Conservation (phyloP, 495 filamentous ascomycete species). For the Penicillium samsonianum region DNA sequence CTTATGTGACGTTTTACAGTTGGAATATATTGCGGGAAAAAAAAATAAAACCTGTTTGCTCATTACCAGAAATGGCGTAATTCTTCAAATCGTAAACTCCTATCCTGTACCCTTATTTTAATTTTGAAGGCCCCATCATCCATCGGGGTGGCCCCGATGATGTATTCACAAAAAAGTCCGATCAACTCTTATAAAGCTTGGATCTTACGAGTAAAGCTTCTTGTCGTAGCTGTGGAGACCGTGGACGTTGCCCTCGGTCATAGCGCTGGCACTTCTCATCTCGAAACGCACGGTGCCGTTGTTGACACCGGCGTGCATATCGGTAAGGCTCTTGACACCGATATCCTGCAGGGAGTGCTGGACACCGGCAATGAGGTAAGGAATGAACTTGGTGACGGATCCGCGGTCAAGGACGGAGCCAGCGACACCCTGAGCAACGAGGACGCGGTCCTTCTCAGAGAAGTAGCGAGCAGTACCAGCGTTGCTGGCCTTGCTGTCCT, state of each 20-base stretch:
- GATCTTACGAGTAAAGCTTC: constrained; percentile 87
- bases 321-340: constrained; percentile 73
- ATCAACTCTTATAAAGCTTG: constrained; percentile 15
- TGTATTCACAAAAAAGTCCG: constrained; percentile 29
- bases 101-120: constrained; percentile 39
- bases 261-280: constrained; percentile 87
- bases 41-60: constrained; percentile 17
- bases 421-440: constrained; percentile 96
- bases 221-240: constrained; percentile 97
- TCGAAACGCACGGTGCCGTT: constrained; percentile 88
- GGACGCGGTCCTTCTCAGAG: constrained; percentile 89
- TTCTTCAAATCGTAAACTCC: constrained; percentile 34
- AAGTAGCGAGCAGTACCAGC: constrained; percentile 98
- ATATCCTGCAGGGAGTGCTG: constrained; percentile 98
- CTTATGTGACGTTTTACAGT: neutral
- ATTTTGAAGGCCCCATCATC: constrained; percentile 40
- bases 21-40: neutral
- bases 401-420: constrained; percentile 71
- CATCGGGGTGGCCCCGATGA: constrained; percentile 32
- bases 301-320: constrained; percentile 72
- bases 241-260: constrained; percentile 94
- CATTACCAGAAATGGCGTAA: constrained; percentile 32
- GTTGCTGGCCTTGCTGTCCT: constrained; percentile 83
- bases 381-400: constrained; percentile 89
- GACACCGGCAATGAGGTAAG: constrained; percentile 90